Evolutionary conservation across 768 basidiomycete species (phyloP), one percentile per base, ranked within the genome.

Genomic region (Austroboletus eburneus): DNA sequence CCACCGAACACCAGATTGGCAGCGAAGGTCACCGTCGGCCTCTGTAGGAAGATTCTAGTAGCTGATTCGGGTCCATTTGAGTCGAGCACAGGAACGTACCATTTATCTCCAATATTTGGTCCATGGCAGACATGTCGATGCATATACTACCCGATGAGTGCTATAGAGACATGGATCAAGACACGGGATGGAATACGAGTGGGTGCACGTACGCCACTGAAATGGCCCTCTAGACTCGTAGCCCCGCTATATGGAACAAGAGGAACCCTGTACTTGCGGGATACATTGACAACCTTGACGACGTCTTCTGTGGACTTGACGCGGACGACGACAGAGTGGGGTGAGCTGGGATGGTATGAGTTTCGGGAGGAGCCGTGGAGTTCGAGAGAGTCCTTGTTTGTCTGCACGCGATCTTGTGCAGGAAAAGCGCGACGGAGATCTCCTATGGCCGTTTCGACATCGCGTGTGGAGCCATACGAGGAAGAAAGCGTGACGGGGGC

Each of bases 161-260:
- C 75, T 76, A 45, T 8, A 33, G n/a, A 12, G 4, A 6, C 8
- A 43, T n/a, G 6, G 29, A n/a, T 51, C 37, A 42, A 49, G 41
- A 48, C 21, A 46, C 36, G 27, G 32, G 12, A 27, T 12, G 12
- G 12, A 24, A 30, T 24, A 2, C 3, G 3, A 35, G 13, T 2
- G 23, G 45, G 4, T 9, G 20, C 10, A 65, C 74, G 46, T 48
- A 88, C 87, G 23, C 86, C 87, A 39, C 79, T 79, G 51, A 85
- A 89, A 67, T 95, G 90, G 0, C 91, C 91, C 62, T 95, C 92
- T 12, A 94, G 72, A 57, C 83, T 85, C 0, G 91, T 95, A 10
- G 87, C 91, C 2, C 91, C 92, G 39, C 85, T 82, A 57, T 85
- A 93, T 3, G 91, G 80, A 14, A 80, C 80, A 22, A 95, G 74